A percentile compares a stretch with the other conserved stretches of the same genome.
Conservation (phyloP, 306 rosid genomes). For the Citrullus amarus region DNA sequence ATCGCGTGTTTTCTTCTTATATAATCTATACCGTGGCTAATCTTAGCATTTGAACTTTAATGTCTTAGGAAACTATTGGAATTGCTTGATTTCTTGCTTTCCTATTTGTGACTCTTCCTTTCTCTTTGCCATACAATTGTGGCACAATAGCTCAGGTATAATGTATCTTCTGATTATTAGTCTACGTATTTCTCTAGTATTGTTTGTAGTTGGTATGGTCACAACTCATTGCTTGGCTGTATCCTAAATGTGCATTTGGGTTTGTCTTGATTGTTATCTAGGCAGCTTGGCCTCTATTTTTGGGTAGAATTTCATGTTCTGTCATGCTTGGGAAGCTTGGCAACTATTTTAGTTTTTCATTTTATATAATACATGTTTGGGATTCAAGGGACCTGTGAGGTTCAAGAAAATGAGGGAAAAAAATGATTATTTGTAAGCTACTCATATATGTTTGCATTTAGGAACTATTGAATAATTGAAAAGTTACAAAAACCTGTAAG, state of each 20-base stretch:
- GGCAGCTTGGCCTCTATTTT: neutral
- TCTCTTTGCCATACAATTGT: neutral
- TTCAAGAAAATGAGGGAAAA: neutral
- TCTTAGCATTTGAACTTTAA: neutral
- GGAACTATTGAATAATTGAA: neutral
- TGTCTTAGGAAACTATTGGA: neutral
- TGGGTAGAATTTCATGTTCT: neutral
- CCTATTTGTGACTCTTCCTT: neutral
- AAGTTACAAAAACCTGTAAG: neutral
- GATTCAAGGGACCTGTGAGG: neutral
- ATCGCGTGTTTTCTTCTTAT: neutral
- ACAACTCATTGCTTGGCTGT: neutral
- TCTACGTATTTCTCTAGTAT: too few species aligned
- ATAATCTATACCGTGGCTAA: neutral
- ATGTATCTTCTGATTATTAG: neutral
- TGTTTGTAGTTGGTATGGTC: neutral
- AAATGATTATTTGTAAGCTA: neutral
- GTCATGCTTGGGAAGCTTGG: neutral
- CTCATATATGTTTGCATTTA: neutral
- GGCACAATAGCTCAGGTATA: neutral
- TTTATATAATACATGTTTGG: neutral
- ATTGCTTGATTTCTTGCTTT: neutral
- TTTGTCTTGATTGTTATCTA: neutral
- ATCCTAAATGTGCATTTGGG: neutral
- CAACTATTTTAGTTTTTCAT: neutral